Conservation (phyloP, 2,329 filamentous ascomycete species). For the Aspergillus ruber region DNA sequence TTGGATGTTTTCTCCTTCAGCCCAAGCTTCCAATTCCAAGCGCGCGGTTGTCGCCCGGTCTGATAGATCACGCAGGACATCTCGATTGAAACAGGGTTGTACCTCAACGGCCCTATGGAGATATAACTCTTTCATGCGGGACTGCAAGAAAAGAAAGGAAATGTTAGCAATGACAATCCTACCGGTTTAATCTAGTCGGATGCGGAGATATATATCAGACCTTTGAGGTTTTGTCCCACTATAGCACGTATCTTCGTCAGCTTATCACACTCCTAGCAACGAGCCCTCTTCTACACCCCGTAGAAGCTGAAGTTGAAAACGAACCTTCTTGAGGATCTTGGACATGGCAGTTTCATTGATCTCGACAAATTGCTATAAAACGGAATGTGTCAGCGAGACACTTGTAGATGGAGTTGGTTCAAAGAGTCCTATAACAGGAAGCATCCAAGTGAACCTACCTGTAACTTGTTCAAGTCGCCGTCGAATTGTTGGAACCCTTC, state of each 20-base stretch:
- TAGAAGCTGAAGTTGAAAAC: constrained; percentile 14
- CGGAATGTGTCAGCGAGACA: constrained; percentile 5
- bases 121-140: constrained; percentile 95
- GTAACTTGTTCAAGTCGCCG: constrained; percentile 91
- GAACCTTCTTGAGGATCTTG: constrained; percentile 92
- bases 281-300: background rate
- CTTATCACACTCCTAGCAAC: constrained; percentile 10
- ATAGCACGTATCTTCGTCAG: constrained; percentile 13
- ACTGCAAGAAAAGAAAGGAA: constrained; percentile 46
- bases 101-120: constrained; percentile 93
- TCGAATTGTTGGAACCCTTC: constrained; percentile 98
- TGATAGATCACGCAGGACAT: constrained; percentile 92
- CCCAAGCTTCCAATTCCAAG: constrained; percentile 92
- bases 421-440: background rate
- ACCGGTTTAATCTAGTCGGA: background rate
- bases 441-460: constrained; percentile 37
- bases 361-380: constrained; percentile 79
- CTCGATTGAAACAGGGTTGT: constrained; percentile 95
- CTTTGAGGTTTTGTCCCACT: constrained; percentile 99
- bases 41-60: constrained; percentile 96
- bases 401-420: background rate
- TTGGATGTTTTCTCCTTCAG: constrained; percentile 87
- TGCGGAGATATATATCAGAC: constrained; percentile 33
- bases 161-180: constrained; percentile 8
- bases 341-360: constrained; percentile 97